phyloP scores from a whole-genome alignment of 139 green algal species.

The Chlamydomonas eustigma region DNA sequence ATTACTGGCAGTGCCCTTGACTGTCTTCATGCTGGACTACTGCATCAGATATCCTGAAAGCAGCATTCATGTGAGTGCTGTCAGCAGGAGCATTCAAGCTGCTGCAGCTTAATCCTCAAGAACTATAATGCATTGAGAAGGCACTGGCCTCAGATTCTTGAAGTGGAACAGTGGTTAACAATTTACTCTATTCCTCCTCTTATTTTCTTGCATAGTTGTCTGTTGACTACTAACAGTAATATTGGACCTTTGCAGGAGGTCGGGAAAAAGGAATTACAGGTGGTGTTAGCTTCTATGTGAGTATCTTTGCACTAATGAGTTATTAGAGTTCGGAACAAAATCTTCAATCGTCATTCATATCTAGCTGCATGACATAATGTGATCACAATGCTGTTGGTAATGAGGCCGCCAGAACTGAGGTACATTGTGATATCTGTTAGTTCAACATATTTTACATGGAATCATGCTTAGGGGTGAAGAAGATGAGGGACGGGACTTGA shows the following conservation, averaged over 20 bases:
- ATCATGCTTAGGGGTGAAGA: background rate
- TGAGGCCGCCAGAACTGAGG: too few species aligned
- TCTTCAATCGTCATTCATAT: background rate
- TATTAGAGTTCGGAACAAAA: background rate
- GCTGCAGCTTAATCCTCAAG: too few species aligned
- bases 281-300: background rate
- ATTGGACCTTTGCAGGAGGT: background rate
- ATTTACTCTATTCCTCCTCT: background rate
- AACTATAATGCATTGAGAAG: too few species aligned
- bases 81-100: too few species aligned
- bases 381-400: background rate
- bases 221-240: background rate
- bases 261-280: background rate
- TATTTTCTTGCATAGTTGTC: background rate
- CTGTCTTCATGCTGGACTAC: slow-evolving; percentile 92
- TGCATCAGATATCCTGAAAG: slow-evolving; percentile 25
- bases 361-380: background rate
- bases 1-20: slow-evolving; percentile 85
- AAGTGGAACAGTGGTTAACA: background rate
- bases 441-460: background rate
- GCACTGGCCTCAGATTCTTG: background rate
- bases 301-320: too few species aligned
- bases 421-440: background rate
- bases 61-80: slow-evolving; percentile 13
- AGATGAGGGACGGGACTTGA: background rate